Base-by-base conservation (phyloP, 2,329 filamentous ascomycete species). In the Fusarium tupiense region DNA sequence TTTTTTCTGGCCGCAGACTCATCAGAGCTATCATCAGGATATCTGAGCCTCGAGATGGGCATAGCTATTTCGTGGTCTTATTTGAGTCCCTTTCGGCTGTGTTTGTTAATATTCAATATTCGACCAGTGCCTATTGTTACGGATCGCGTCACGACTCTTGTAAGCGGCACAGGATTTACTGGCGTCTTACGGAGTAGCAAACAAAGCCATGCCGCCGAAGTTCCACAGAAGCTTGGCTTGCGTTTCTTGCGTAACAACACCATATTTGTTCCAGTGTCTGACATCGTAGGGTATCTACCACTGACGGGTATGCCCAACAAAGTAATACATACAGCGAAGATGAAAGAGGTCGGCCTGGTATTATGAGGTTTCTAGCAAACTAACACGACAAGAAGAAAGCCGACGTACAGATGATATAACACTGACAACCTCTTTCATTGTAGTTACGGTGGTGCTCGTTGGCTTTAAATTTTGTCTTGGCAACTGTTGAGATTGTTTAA, bases 171-270 rank as follows among this genome's bases (percentile, higher is more conserved):
- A 60, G 58, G 49, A 60, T 61, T 67, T 40, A 19, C 20, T 60
- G 58, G 71, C 50, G 68, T 76, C 67, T 76, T 53, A 47, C 26
- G 20, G 44, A 44, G 26, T 22, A 70, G 64, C 38, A 57, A 69
- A 60, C 56, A 54, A 43, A 66, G 62, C 63, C 75, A 75, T 76
- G 74, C 69, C 59, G 71, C 60, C 53, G 63, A 53, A 61, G 64
- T 69, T 61, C 68, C 68, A 66, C 65, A 67, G 57, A 58, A 52
- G 66, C 71, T 71, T 75, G 72, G 73, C 72, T 64, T 54, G 58
- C 61, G 40, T 57, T 52, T 58, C 20, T 64, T 64, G 62, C 35
- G 71, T 56, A 52, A 56, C 75, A 72, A 76, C 70, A 77, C 75
- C 70, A 78, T 57, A 57, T 46, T 64, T 69, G 44, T 56, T 67